Evolutionary conservation across 495 filamentous ascomycete species (phyloP).

Genomic region (Clohesyomyces aquaticus): DNA sequence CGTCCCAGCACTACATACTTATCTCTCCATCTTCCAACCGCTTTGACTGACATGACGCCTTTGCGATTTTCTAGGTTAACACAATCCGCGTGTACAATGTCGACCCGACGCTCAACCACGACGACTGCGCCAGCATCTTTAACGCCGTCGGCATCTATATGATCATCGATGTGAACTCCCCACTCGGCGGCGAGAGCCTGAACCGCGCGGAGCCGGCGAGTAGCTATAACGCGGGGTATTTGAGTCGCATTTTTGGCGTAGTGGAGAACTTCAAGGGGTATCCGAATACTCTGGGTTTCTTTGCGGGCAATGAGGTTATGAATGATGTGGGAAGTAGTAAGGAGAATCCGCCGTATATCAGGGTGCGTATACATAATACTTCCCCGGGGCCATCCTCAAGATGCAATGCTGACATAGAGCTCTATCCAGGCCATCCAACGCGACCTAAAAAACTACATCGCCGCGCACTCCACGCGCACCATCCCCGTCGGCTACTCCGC

Average conservation of each 20-base stretch:
- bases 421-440: conserved; percentile 66
- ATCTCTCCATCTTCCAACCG: conserved; percentile 45
- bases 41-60: conserved; percentile 25
- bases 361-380: conserved; percentile 41
- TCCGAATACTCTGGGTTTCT: conserved; percentile 89
- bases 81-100: conserved; percentile 94
- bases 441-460: conserved; percentile 87
- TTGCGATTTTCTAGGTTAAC: conserved; percentile 71
- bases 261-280: conserved; percentile 95
- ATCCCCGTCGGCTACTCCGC: conserved; percentile 95
- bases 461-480: conserved; percentile 64
- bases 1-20: not conserved
- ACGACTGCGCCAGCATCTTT: conserved; percentile 88
- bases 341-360: conserved; percentile 66
- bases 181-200: conserved; percentile 74
- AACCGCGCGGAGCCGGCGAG: conserved; percentile 67
- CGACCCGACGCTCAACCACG: conserved; percentile 80
- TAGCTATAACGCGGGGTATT: conserved; percentile 75
- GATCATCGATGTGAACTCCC: conserved; percentile 88
- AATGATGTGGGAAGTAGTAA: conserved; percentile 63
- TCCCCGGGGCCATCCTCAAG: no score
- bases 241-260: conserved; percentile 82
- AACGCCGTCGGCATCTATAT: conserved; percentile 80
- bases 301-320: conserved; percentile 93
- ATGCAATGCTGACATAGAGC: conserved; percentile 18